Base-by-base conservation (phyloP, 768 basidiomycete genomes). In the Baorangia bicolor region DNA sequence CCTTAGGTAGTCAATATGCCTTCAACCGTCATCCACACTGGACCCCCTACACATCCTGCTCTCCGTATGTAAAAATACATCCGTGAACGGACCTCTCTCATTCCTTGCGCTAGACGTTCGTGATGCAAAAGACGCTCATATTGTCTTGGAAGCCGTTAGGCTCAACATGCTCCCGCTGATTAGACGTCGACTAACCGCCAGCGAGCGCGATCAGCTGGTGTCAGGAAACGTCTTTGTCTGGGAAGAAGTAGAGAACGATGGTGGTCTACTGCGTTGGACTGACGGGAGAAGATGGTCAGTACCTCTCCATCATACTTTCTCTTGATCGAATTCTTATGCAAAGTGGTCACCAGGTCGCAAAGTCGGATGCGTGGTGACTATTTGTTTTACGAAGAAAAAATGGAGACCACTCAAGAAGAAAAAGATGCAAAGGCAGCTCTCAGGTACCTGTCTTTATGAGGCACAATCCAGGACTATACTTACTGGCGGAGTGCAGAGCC, bases 321-420 rank as follows among this genome's bases (percentile, higher is more conserved):
- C 28, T 38, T 46, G 31, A 41, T 39, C n/a, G 11, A 33, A 51
- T 56, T 57, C 47, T 59, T 8, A 59, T 25, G 30, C 30, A 12
- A 25, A 35, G 16, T 21, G 55, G 14, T 30, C 30, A 31, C 18
- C 58, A 90, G 89, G 88, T 91, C 90, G 1, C 90, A 91, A 67
- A 91, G 90, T 69, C 76, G 90, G 55, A 92, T 92, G 90, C 77
- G 87, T 25, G 88, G 85, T 21, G 89, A 88, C 67, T 91, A 89
- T 65, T 74, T 92, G 16, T 91, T 90, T 70, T 92, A 92, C 60
- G 90, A 90, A 65, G 88, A 90, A 68, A 90, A 90, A 65, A 84
- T 89, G 47, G 88, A 88, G 62, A 87, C 85, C 0, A 91, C 88
- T 1, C 84, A 86, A 56, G 90, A 89, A 65, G 89, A 90, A 67